Conservation (phyloP, 2,329 filamentous ascomycete genomes). For the Dissoconium aciculare region DNA sequence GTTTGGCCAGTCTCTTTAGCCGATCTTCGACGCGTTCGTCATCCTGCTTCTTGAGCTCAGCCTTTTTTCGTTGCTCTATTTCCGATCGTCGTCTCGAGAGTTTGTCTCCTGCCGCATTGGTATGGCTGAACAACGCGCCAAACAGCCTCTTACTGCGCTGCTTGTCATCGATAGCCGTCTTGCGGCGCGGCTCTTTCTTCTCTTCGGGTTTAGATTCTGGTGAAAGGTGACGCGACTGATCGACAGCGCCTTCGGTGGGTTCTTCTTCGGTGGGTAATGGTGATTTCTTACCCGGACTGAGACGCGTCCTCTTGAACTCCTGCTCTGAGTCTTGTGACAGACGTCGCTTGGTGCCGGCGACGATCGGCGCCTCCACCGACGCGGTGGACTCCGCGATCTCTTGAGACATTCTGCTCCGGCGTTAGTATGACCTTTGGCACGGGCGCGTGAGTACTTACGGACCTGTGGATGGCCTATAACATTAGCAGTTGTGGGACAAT, state of each 20-base stretch:
- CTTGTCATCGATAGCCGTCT: constrained; percentile 48
- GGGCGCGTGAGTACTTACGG: too few species aligned
- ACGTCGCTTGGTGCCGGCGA: constrained; percentile 17
- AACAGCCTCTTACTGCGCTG: constrained; percentile 76
- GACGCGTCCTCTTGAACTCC: constrained; percentile 18
- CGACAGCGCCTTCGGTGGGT: constrained; percentile 1
- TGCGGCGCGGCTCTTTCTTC: constrained; percentile 11
- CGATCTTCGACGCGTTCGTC: constrained; percentile 55
- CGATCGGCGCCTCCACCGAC: too few species aligned
- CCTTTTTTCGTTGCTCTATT: constrained; percentile 65
- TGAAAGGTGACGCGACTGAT: constrained; percentile 1
- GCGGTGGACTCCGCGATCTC: too few species aligned
- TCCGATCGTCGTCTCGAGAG: constrained; percentile 63
- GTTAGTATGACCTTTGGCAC: too few species aligned
- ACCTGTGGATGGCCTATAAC: too few species aligned
- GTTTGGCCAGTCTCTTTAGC: constrained; percentile 47
- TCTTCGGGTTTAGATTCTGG: constrained; percentile 6
- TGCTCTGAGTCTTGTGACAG: constrained; percentile 13
- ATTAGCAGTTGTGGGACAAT: too few species aligned
- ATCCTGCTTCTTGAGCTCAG: constrained; percentile 49
- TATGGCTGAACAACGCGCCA: constrained; percentile 39
- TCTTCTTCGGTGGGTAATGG: constrained; percentile 6
- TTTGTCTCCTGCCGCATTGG: constrained; percentile 27
- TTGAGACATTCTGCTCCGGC: too few species aligned
- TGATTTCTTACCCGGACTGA: constrained; percentile 20